Evolutionary conservation across 495 filamentous ascomycete genomes (phyloP), one percentile per base, ranked within the genome.

Genomic region (Rhypophila decipiens): DNA sequence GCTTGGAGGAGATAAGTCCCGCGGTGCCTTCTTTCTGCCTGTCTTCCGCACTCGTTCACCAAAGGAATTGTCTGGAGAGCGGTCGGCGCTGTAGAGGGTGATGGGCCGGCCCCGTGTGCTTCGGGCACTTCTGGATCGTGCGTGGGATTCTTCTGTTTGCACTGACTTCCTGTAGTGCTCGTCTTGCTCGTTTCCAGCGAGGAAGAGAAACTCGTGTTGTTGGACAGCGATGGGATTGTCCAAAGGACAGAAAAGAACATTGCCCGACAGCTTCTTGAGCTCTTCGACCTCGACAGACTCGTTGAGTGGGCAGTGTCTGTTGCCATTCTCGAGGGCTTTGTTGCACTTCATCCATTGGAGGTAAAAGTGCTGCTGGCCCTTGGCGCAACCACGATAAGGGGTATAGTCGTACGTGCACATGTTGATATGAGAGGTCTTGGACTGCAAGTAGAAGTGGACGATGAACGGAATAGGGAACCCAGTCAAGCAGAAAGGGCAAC

Each of bases 321-420:
- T 40, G 44, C 50, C 47, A 20, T 46, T 50, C 41, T 52, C 53
- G 24, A 49, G 19, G 22, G 60, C 60, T 11, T 44, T 53, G 40
- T 42, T 46, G 57, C 60, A 63, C 49, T 63, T 63, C 23, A 63
- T 53, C 60, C 60, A 63, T 22, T 63, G 60, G 45, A 63, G 51
- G 41, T 53, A 63, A 47, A 46, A 63, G 46, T 63, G 60, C 42
- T 60, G 57, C 41, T 58, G 20, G 10, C 48, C 50, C 11, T 45
- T 46, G 5, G 19, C 18, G 49, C 60, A 63, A 34, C 60, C 60
- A 12, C 35, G 35, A 43, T 63, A 63, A 8, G 60, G 57, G 4
- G 60, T 63, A 50, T 58, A 63, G 51, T 56, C 55, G 48, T 56
- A 63, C 13, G 55, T 60, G 47, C 60, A 63, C 60, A 60, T 63